Conservation (phyloP, 306 rosid genomes). For the Adenanthera pavonina region DNA sequence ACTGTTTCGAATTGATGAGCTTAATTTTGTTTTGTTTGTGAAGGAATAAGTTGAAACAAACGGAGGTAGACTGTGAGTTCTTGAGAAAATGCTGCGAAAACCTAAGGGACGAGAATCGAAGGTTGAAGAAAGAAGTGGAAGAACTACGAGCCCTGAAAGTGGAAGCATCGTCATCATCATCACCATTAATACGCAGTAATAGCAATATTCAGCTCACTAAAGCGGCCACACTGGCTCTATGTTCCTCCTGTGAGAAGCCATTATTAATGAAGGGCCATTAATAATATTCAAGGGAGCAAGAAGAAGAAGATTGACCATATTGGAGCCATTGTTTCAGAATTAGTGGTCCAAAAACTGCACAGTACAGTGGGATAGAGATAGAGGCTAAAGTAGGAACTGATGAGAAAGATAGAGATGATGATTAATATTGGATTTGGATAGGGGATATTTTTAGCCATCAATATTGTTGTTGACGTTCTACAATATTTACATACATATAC, state of each 20-base stretch:
- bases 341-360: background rate
- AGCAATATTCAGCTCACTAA: conserved; percentile 33
- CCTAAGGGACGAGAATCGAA: conserved; percentile 6
- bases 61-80: background rate
- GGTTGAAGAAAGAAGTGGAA: conserved; percentile 6
- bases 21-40: background rate
- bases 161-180: background rate
- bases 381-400: background rate
- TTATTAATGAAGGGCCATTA: background rate
- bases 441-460: no score
- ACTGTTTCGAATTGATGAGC: no score
- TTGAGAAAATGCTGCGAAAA: conserved; percentile 8
- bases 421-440: no score
- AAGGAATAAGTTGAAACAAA: conserved; percentile 14
- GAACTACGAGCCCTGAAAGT: background rate
- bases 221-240: conserved; percentile 43
- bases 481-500: no score
- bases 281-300: background rate
- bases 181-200: background rate
- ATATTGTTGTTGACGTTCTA: no score
- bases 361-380: background rate
- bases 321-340: background rate
- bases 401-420: no score
- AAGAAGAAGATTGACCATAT: background rate
- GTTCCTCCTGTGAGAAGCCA: conserved; percentile 43